These are phyloP conservation scores for Teratosphaeria destructans DNA, from an alignment of 2,329 filamentous ascomycete genomes.

Conservation along the genomic window DNA sequence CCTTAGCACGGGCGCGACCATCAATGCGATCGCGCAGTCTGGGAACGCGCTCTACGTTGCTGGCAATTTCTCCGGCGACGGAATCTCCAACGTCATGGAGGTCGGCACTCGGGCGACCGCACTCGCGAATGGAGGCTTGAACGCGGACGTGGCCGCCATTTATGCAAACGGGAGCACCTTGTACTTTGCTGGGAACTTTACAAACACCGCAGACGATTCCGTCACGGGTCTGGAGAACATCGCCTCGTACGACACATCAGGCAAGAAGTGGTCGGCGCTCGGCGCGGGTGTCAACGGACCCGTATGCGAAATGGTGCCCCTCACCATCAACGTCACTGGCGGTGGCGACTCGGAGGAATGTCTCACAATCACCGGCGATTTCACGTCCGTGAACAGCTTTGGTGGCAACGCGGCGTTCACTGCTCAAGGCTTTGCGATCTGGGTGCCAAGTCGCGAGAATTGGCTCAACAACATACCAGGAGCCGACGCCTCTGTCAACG, in stretches of 20 bases:
- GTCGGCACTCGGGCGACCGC: constrained; percentile 55
- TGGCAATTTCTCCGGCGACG: constrained; percentile 67
- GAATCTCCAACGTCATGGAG: constrained; percentile 65
- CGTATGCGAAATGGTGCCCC: constrained; percentile 63
- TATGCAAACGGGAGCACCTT: constrained; percentile 55
- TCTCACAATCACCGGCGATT: constrained; percentile 70
- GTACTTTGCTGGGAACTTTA: constrained; percentile 80
- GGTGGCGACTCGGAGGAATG: constrained; percentile 55
- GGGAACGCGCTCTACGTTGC: constrained; percentile 62
- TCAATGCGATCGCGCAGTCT: constrained; percentile 57
- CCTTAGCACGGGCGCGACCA: constrained; percentile 55
- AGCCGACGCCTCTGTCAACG: constrained; percentile 56
- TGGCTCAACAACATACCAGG: constrained; percentile 74
- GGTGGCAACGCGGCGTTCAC: constrained; percentile 49
- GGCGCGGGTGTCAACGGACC: constrained; percentile 77
- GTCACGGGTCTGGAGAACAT: constrained; percentile 61
- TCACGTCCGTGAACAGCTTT: constrained; percentile 62
- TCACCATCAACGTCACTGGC: constrained; percentile 67
- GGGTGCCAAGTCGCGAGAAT: constrained; percentile 75
- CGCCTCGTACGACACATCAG: constrained; percentile 61
- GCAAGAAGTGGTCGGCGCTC: constrained; percentile 64
- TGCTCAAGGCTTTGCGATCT: constrained; percentile 73
- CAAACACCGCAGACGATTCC: constrained; percentile 54
- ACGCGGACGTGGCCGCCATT: constrained; percentile 66
- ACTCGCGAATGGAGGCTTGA: constrained; percentile 62